Conservation (phyloP, 192 early-diverging fungal species). For the Rhizoclosmatium sp. region DNA sequence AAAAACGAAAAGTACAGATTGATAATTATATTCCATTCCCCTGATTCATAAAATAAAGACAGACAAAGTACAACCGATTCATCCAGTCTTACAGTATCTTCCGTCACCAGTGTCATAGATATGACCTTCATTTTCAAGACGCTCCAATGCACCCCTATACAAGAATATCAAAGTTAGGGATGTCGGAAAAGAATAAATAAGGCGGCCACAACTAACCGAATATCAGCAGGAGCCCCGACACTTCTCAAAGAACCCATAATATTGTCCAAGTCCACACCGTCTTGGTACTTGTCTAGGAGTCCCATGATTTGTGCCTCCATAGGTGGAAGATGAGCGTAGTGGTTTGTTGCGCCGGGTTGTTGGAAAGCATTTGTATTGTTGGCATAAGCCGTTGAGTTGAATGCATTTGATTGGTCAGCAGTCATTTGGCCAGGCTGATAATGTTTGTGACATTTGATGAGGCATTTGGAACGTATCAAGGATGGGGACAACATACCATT, state of each 20-base stretch:
- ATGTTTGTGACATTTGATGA: neutral
- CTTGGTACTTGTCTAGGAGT: slow-evolving; percentile 3
- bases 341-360: neutral
- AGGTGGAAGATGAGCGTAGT: slow-evolving; percentile 17
- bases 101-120: slow-evolving; percentile 28
- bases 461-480: neutral
- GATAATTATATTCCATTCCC: no score
- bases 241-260: slow-evolving; percentile 18
- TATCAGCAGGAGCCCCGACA: neutral
- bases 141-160: slow-evolving; percentile 5
- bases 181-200: neutral
- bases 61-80: no score
- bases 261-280: neutral
- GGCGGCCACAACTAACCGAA: slow-evolving; percentile 1
- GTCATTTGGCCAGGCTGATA: slow-evolving; percentile 6
- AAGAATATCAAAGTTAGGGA: neutral
- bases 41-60: no score
- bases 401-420: slow-evolving; percentile 29
- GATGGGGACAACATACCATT: neutral
- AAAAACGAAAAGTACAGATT: no score
- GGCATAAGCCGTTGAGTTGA: neutral
- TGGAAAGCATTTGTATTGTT: neutral
- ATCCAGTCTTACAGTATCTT: neutral
- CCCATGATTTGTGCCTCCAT: slow-evolving; percentile 15
- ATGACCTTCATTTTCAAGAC: slow-evolving; percentile 19